Base-by-base conservation (phyloP, 306 rosid species). In the Quercus cerris region DNA sequence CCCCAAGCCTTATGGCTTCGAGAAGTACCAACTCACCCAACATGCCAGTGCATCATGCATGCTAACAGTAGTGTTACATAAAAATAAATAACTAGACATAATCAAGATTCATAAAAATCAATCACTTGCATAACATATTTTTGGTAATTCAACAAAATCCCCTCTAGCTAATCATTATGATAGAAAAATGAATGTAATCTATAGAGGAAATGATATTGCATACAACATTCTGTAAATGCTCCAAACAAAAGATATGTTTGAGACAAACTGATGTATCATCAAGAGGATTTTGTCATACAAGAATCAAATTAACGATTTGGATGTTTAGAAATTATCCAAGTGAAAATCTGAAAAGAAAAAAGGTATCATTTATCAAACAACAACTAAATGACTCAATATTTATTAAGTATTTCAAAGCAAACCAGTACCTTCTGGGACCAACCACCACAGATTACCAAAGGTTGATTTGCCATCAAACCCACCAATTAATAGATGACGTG, bases 391-490 rank as follows among this genome's bases (percentile, higher is more conserved):
- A 76, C 55, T 61, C 44, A n/a, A 49, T 35, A 44, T 46, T 33
- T 79, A 23, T 56, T 58, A 30, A 55, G 59, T 68, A 57, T 23
- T 78, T 58, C 70, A 72, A 83, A 80, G 75, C 15, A 79, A 71
- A 56, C 46, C 61, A 66, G 56, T 86, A 95, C 99, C 99, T 93
- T 91, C 94, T 25, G 98, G 90, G 82, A 93, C 98, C 81, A 95
- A 83, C 99, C 99, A 91, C 99, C 99, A 95, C 22, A 90, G 77
- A 86, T 95, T 94, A 56, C 93, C 97, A 85, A 84, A 95, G 59
- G 99, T 93, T 66, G 91, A 79, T 80, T 95, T 95, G 64, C 99
- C 98, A 85, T 95, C 99, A 87, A 93, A 91, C 82, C 99, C 99
- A 58, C 99, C 99, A 80, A 90, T 90, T 58, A 95, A 84, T 66